These are phyloP conservation scores for Magnaporthales sp. DNA, from an alignment of 2,329 filamentous ascomycete genomes.

Conservation along the genomic window DNA sequence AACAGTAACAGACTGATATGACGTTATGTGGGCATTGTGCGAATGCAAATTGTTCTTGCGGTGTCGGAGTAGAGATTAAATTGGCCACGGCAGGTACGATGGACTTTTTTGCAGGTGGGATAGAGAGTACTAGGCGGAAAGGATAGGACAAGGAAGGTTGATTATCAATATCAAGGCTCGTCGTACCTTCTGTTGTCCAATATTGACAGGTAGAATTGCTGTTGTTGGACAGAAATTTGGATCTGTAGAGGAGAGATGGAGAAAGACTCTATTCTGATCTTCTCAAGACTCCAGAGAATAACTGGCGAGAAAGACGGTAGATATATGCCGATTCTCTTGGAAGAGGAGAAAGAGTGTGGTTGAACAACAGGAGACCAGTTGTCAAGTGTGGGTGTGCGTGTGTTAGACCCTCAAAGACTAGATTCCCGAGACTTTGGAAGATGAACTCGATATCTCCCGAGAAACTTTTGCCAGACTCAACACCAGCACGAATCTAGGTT, in stretches of 20 bases:
- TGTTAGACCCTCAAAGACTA: not conserved
- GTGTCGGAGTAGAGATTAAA: not conserved
- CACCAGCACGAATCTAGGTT: not conserved
- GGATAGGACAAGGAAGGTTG: not conserved
- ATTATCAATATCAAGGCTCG: not conserved
- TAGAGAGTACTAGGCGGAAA: not conserved
- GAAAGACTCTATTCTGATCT: not conserved
- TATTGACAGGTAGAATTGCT: not conserved
- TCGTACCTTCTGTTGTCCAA: not conserved
- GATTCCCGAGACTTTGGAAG: not conserved
- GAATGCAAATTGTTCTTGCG: not conserved
- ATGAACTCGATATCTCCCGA: slow-evolving; percentile 2
- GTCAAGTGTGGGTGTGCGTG: not conserved
- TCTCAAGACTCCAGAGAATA: not conserved
- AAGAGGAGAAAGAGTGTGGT: slow-evolving; percentile 12
- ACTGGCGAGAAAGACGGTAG: not conserved
- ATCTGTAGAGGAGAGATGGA: not conserved
- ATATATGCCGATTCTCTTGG: not conserved
- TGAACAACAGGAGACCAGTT: slow-evolving; percentile 12
- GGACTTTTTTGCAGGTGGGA: too few species aligned
- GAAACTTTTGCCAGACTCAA: not conserved
- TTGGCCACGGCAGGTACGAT: not conserved
- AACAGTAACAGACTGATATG: not conserved
- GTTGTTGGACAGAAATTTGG: not conserved
- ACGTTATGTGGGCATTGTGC: not conserved